Base-by-base conservation (phyloP, 805 yeast species). In the Wickerhamomyces strasburgensis region DNA sequence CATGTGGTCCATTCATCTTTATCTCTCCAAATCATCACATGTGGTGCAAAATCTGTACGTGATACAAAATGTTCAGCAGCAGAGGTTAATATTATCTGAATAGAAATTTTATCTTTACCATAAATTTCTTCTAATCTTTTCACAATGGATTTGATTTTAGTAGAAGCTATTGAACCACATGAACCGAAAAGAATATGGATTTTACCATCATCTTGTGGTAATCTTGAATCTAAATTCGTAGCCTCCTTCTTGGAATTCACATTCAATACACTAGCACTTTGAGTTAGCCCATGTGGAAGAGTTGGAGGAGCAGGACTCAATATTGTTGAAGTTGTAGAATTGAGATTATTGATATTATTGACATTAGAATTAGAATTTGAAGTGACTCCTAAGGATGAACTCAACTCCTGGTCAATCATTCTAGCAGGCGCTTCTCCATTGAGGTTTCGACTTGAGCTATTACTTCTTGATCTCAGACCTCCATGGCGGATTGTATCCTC, bases 1-100 rank as follows among this genome's bases (percentile, higher is more conserved):
- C 97, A 90, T n/a, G 81, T 77, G 24, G 66, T 65, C 98, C 98
- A 90, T 62, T 90, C 98, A 57, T 93, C 98, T 40, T 75, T 73
- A 55, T 93, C 97, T 54, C 89, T 73, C 98, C 98, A 90, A 14
- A 89, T 76, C 43, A 80, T 80, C 17, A 88, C 86, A 49, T 80
- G 80, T 14, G 81, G 70, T 16, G 44, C 44, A 23, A 65, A 59
- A 52, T 70, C 79, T 59, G 54, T 75, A 61, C 63, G 77, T 60
- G 60, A 64, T 27, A 65, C 72, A 42, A 94, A 90, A 56, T 84
- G 89, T 43, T 82, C 87, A 0, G 97, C 95, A 1, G 94, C 75
- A 42, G 78, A 73, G 5, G 98, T 90, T 30, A 88, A 74, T 27
- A 90, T 83, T 34, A 93, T 68, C 59, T 90, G 98, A 47, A 90